Conservation (phyloP, 164 flowering plant species). For the Amborella trichopoda region DNA sequence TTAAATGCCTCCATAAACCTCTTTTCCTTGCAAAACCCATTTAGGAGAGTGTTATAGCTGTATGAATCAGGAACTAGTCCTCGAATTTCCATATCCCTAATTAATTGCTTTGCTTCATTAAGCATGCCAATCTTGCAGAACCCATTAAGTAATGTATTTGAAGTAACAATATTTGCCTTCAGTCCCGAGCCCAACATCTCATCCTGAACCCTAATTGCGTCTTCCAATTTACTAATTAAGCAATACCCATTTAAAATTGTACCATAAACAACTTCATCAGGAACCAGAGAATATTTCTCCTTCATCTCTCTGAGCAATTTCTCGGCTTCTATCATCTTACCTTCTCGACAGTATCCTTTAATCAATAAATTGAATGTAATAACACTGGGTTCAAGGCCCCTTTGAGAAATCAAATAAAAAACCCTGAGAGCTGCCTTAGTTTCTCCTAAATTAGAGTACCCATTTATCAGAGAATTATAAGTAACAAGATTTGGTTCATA, state of each 20-base stretch:
- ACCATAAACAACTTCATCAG: conserved; percentile 64
- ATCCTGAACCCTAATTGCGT: conserved; percentile 54
- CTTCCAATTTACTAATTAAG: conserved; percentile 48
- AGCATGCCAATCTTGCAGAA: conserved; percentile 59
- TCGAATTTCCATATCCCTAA: conserved; percentile 38
- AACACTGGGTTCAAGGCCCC: conserved; percentile 32
- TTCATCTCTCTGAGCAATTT: conserved; percentile 32
- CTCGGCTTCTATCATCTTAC: conserved; percentile 61
- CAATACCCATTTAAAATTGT: conserved; percentile 66
- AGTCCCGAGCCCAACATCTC: conserved; percentile 58
- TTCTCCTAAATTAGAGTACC: conserved; percentile 48
- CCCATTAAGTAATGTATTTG: conserved; percentile 68
- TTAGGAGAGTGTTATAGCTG: conserved; percentile 54
- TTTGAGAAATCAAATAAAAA: conserved; percentile 39
- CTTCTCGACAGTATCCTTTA: conserved; percentile 59
- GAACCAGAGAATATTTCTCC: conserved; percentile 18
- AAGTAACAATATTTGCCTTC: conserved; percentile 44
- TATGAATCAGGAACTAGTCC: conserved; percentile 54
- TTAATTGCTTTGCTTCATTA: conserved; percentile 36
- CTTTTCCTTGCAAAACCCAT: conserved; percentile 65
- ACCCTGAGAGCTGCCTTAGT: conserved; percentile 41
- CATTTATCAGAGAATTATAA: conserved; percentile 67
- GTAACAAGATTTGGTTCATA: conserved; percentile 54
- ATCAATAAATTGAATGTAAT: conserved; percentile 55
- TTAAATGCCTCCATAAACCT: conserved; percentile 32